Evolutionary conservation across 768 basidiomycete species (phyloP).

Genomic region (Kwoniella sp.): DNA sequence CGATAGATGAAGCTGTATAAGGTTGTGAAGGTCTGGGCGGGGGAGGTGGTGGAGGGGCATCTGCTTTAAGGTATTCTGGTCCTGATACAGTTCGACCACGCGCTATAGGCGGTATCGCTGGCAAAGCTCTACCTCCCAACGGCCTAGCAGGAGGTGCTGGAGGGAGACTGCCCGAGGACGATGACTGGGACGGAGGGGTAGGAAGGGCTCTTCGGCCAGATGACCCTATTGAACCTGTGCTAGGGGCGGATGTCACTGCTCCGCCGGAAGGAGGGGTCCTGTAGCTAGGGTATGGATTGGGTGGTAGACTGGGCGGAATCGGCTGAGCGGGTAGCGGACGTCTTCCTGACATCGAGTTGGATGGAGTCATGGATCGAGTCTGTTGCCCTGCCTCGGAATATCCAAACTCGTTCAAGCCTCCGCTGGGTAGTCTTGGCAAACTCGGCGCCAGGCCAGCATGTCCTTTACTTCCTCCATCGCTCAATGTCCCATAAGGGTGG

Average conservation of each 20-base stretch:
- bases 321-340: constrained; percentile 34
- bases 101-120: constrained; percentile 18
- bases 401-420: constrained; percentile 23
- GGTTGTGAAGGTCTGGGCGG: constrained; percentile 14
- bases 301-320: constrained; percentile 1
- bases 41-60: constrained; percentile 17
- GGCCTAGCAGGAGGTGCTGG: constrained; percentile 26
- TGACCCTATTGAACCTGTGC: constrained; percentile 20
- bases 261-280: constrained; percentile 1
- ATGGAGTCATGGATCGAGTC: constrained; percentile 5
- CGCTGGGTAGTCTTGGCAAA: constrained; percentile 20
- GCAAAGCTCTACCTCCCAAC: constrained; percentile 22
- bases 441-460: neutral
- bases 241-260: neutral
- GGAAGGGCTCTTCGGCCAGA: constrained; percentile 26
- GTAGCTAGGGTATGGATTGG: constrained; percentile 15
- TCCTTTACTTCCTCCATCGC: neutral
- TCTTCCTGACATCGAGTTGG: constrained; percentile 8
- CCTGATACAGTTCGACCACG: constrained; percentile 2
- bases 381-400: constrained; percentile 5
- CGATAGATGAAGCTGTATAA: constrained; percentile 8
- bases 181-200: constrained; percentile 26
- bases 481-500: too few relatives aligned
- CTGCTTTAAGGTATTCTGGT: neutral
- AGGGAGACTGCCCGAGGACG: constrained; percentile 6